Percentiles rank a stretch among this genome's conserved stretches.
Evolutionary conservation across 1,284 basidiomycete species (phyloP).

Genomic region (Ceratobasidium sp.): DNA sequence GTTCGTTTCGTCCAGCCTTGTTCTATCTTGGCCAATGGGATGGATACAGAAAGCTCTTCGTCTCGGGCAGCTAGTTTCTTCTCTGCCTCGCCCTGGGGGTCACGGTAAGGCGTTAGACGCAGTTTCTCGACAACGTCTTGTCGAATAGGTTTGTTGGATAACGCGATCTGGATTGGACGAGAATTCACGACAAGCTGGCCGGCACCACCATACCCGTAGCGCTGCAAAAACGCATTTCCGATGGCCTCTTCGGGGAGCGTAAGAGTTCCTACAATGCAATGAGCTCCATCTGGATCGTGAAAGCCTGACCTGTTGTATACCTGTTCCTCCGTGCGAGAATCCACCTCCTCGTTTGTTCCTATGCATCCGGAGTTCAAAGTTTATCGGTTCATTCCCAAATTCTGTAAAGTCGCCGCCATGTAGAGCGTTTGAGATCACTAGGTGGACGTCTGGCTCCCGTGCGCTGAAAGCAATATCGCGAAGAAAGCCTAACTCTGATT

Average conservation of each 20-base stretch:
- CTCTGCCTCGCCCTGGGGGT: constrained; percentile 68
- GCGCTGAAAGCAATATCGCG: constrained; percentile 30
- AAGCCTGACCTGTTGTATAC: constrained; percentile 50
- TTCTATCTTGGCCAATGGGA: constrained; percentile 63
- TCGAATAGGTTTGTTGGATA: constrained; percentile 56
- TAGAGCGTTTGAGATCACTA: constrained; percentile 22
- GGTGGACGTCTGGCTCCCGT: constrained; percentile 4
- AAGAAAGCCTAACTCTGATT: constrained; percentile 19
- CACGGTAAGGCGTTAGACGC: constrained; percentile 64
- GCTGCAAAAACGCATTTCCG: constrained; percentile 62
- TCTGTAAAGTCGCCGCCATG: constrained; percentile 36
- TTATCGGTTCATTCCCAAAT: constrained; percentile 56
- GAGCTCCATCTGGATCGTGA: not conserved
- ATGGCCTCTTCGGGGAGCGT: constrained; percentile 63
- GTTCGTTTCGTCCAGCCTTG: constrained; percentile 71
- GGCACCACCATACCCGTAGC: constrained; percentile 59
- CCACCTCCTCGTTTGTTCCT: constrained; percentile 63
- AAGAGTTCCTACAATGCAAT: constrained; percentile 52
- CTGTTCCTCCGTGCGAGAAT: constrained; percentile 59
- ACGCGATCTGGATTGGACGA: constrained; percentile 59
- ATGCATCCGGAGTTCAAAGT: constrained; percentile 67
- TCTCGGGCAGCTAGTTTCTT: constrained; percentile 59
- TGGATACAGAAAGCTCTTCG: constrained; percentile 57
- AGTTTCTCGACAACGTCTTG: constrained; percentile 61
- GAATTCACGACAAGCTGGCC: constrained; percentile 58